A percentile compares a stretch with the other conserved stretches of the same genome.
Evolutionary conservation across 2,329 filamentous ascomycete genomes (phyloP).

Genomic region (Ceratocystis cubensis): DNA sequence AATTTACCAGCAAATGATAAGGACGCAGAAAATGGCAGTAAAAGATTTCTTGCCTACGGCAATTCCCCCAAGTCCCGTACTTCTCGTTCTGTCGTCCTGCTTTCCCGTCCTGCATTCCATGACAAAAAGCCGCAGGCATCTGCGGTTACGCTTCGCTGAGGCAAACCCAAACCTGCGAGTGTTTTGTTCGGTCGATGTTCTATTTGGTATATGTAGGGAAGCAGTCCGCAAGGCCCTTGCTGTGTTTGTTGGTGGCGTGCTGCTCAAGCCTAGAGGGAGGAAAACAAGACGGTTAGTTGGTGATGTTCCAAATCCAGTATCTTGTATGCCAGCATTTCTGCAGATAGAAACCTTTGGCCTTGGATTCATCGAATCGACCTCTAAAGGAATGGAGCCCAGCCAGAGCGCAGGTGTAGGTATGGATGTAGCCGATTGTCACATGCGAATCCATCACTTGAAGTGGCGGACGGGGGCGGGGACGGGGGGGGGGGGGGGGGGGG

Average conservation of each 20-base stretch:
- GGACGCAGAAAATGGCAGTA: no score
- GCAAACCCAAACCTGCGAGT: no score
- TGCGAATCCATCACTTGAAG: conserved; percentile 25
- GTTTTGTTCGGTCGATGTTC: no score
- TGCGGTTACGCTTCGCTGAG: no score
- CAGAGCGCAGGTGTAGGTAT: not conserved
- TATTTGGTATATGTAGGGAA: conserved; percentile 40
- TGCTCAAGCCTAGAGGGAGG: conserved; percentile 43
- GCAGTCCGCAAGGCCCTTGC: conserved; percentile 57
- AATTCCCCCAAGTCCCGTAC: no score
- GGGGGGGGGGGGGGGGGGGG: no score
- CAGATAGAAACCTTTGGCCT: not conserved
- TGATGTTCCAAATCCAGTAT: not conserved
- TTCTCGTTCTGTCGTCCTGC: no score
- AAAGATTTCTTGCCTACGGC: no score
- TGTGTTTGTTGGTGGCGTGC: conserved; percentile 67
- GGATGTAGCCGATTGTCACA: not conserved
- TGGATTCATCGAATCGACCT: not conserved
- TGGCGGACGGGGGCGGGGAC: not conserved
- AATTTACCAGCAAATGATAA: no score
- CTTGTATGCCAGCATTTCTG: not conserved
- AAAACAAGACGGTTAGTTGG: not conserved
- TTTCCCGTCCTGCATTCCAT: no score
- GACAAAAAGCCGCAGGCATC: no score
- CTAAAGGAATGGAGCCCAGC: not conserved